Base-by-base conservation (phyloP, 495 filamentous ascomycete genomes). In the Penicillium cosmopolitanum region DNA sequence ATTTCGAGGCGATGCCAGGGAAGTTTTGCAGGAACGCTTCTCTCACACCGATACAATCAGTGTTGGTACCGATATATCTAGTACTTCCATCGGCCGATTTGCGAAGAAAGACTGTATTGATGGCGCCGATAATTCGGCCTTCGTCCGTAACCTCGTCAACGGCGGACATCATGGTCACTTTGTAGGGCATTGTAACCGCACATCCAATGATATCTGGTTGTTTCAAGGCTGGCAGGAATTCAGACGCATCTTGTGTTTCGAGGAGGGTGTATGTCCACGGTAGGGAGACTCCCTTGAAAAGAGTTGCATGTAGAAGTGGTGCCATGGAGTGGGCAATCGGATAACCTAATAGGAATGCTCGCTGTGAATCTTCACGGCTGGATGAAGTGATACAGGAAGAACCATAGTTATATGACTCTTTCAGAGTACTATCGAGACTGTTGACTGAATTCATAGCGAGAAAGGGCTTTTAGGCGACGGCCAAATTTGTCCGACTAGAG, bases 171-270 rank as follows among this genome's bases (percentile, higher is more conserved):
- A 88, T 84, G 42, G 79, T 71, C 21, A 88, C 72, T 69, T 89
- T 89, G 68, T 84, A 73, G 0, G 86, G 86, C 86, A 88, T 89
- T 34, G 85, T 89, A 31, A 88, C 78, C n/a, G 84, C 78, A 23
- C 79, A 73, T 40, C 85, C 86, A 71, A 76, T 73, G 62, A 25
- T 33, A 9, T 33, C 9, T 19, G 31, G 12, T 9, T 47, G 25
- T 8, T 16, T 19, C 43, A 56, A 16, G 3, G 21, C 33, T 28
- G 40, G 4, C 4, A 51, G 38, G 25, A 63, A 63, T 9, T 38
- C 18, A 5, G 12, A 5, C 5, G 36, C 36, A 18, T 64, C 74
- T 74, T 55, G 75, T 69, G 23, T 66, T 44, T 85, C 80, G 44
- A 83, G 71, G 12, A 81, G 77, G 44, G 79, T 65, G 61, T 85